These are phyloP conservation scores for Ceratobasidium sp. DNA, from an alignment of 1,284 basidiomycete genomes.

Conservation along the genomic window DNA sequence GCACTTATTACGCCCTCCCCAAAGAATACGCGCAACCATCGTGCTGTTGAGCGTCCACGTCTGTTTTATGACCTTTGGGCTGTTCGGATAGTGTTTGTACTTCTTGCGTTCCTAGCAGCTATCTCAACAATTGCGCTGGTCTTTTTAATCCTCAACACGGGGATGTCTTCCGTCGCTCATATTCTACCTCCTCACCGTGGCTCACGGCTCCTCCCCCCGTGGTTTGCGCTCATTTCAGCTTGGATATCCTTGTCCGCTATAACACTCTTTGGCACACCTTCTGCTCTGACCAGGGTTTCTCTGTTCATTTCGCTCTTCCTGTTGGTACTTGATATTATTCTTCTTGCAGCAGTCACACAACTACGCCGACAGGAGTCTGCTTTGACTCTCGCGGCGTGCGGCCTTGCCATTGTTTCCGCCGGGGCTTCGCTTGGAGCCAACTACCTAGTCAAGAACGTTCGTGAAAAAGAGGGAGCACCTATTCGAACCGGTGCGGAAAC, in stretches of 20 bases:
- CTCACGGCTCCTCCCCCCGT: constrained; percentile 44
- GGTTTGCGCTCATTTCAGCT: constrained; percentile 43
- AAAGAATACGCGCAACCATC: neutral
- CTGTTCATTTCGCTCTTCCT: constrained; percentile 39
- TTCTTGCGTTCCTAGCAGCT: constrained; percentile 50
- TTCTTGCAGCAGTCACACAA: constrained; percentile 36
- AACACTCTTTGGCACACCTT: constrained; percentile 45
- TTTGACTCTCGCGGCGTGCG: constrained; percentile 41
- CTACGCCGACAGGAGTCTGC: constrained; percentile 45
- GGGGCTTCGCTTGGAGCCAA: constrained; percentile 37
- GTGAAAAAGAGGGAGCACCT: constrained; percentile 35
- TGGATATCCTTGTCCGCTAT: constrained; percentile 44
- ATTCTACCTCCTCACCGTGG: constrained; percentile 44
- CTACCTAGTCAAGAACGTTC: constrained; percentile 41
- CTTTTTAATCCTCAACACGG: constrained; percentile 45
- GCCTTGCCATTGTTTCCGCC: constrained; percentile 34
- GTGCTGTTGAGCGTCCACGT: constrained; percentile 11
- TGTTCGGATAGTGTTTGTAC: constrained; percentile 31
- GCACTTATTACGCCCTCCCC: constrained; percentile 29
- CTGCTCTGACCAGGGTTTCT: constrained; percentile 42
- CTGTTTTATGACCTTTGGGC: constrained; percentile 33
- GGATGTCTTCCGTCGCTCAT: constrained; percentile 31
- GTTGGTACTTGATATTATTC: constrained; percentile 39
- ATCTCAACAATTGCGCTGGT: constrained; percentile 38
- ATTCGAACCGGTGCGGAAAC: constrained; percentile 36